Base-by-base conservation (phyloP, 176 grass and related monocot genomes). In the Puccinellia tenuiflora region DNA sequence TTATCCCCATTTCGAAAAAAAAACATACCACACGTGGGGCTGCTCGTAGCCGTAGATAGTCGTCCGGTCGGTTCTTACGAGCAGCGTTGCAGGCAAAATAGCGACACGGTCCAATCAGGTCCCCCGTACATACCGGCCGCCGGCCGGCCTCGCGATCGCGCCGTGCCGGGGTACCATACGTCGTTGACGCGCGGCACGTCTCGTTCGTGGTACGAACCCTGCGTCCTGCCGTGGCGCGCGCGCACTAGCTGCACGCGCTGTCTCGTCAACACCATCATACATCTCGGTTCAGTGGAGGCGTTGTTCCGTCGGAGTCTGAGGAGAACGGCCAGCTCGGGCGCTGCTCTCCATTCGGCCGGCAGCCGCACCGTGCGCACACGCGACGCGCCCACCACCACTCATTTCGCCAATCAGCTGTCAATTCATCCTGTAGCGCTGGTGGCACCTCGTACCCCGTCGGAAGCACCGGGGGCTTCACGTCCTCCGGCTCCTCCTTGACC, bases 261-360 rank as follows among this genome's bases (percentile, higher is more conserved):
- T 65, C 77, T 48, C 77, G 18, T 46, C 77, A 48, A 12, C 56
- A 5, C 17, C 55, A 65, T 24, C 28, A 10, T 22, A 0, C 73
- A 37, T 21, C 25, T 48, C 70, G 24, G 33, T 22, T 50, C 25
- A 42, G 53, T 42, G 75, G 75, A 77, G 35, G 55, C 55, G 37
- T 55, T 78, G 22, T 78, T 43, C 2, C 43, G 40, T 11, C 2
- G 20, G 35, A 14, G n/a, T n/a, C n/a, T n/a, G 11, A 69, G 38
- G 68, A 9, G 14, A 30, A 29, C 1, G 68, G 14, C 22, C 68
- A 25, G 62, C 37, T 7, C 66, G 6, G 43, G 78, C 43, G 46
- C 29, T 79, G 77, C 77, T 65, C 77, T 31, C 57, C 77, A 30
- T 13, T 43, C 35, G 45, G 45, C 28, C 64, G 64, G 62, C 79